phyloP scores from a whole-genome alignment of 2,329 filamentous ascomycete genomes.

The Tolypocladium pustulatum region DNA sequence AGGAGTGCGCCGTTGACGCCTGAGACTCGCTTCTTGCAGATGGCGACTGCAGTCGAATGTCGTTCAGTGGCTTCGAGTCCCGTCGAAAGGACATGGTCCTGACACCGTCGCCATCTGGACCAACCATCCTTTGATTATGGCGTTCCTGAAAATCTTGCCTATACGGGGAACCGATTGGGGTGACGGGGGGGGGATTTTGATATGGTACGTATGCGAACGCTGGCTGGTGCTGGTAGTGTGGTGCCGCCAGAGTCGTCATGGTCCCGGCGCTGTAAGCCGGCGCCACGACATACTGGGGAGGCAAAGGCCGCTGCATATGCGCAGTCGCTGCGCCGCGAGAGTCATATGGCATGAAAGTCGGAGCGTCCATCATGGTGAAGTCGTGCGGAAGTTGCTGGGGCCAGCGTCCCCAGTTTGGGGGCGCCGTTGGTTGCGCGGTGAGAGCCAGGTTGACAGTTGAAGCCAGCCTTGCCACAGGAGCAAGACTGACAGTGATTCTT shows the following conservation, averaged over 20 bases:
- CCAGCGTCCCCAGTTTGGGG: slow-evolving; percentile 45
- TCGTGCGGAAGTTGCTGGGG: slow-evolving; percentile 35
- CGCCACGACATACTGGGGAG: slow-evolving; percentile 36
- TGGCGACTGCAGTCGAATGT: slow-evolving; percentile 22
- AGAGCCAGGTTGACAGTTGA: slow-evolving; percentile 30
- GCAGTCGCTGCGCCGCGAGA: slow-evolving; percentile 25
- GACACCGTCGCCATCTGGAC: slow-evolving; percentile 11
- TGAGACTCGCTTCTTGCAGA: slow-evolving; percentile 20
- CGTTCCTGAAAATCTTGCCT: slow-evolving; percentile 23
- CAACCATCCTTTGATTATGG: slow-evolving; percentile 9
- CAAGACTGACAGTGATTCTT: slow-evolving; percentile 11
- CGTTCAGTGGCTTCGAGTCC: slow-evolving; percentile 17
- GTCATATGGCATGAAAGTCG: slow-evolving; percentile 38
- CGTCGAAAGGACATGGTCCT: slow-evolving; percentile 14
- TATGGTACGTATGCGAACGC: slow-evolving; percentile 35
- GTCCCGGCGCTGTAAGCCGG: slow-evolving; percentile 32
- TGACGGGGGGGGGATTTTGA: slow-evolving; percentile 22
- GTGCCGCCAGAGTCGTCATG: slow-evolving; percentile 29
- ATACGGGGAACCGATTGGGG: slow-evolving; percentile 21
- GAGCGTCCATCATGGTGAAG: slow-evolving; percentile 37
- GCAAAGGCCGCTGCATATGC: slow-evolving; percentile 32
- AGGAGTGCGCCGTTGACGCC: slow-evolving; percentile 13
- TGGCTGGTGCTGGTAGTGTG: slow-evolving; percentile 31
- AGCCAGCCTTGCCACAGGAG: slow-evolving; percentile 12
- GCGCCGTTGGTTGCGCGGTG: slow-evolving; percentile 31